Conservation (phyloP, 2,329 filamentous ascomycete genomes). For the Fusarium sp. region DNA sequence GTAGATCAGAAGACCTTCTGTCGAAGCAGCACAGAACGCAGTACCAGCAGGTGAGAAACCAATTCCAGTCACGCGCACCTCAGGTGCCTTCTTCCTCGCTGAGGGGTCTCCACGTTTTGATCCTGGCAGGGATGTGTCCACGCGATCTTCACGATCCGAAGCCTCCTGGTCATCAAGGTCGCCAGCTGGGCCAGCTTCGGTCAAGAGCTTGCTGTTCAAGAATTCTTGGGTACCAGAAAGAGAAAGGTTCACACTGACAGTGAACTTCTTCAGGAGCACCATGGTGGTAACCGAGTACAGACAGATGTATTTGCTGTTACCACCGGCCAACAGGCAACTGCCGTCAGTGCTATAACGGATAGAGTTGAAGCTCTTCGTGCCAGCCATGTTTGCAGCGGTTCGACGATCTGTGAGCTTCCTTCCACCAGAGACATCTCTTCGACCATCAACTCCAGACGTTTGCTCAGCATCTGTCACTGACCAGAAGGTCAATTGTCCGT, state of each 20-base stretch:
- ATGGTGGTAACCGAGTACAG: constrained; percentile 95
- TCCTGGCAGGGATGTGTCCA: constrained; percentile 83
- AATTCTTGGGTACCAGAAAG: constrained; percentile 97
- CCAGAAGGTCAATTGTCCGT: constrained; percentile 97
- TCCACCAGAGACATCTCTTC: constrained; percentile 91
- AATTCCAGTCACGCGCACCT: constrained; percentile 85
- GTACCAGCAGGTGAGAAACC: constrained; percentile 90
- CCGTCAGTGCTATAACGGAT: constrained; percentile 94
- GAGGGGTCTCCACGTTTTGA: constrained; percentile 88
- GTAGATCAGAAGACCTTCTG: constrained; percentile 93
- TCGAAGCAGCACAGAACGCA: constrained; percentile 93
- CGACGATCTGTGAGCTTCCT: constrained; percentile 88
- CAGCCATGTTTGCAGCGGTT: constrained; percentile 89
- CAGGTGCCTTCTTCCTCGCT: constrained; percentile 77
- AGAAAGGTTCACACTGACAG: constrained; percentile 94
- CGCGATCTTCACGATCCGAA: constrained; percentile 87
- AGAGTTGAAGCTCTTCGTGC: constrained; percentile 89
- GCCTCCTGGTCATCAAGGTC: constrained; percentile 90
- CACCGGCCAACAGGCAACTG: constrained; percentile 86
- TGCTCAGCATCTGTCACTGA: constrained; percentile 88
- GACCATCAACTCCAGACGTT: constrained; percentile 85
- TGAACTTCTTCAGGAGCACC: constrained; percentile 92
- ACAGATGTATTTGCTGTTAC: constrained; percentile 99
- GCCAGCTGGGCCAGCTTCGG: constrained; percentile 85
- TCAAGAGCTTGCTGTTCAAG: constrained; percentile 90